These are phyloP conservation scores for Stachybotrys chartarum DNA, from an alignment of 2,329 filamentous ascomycete genomes.

Conservation along the genomic window DNA sequence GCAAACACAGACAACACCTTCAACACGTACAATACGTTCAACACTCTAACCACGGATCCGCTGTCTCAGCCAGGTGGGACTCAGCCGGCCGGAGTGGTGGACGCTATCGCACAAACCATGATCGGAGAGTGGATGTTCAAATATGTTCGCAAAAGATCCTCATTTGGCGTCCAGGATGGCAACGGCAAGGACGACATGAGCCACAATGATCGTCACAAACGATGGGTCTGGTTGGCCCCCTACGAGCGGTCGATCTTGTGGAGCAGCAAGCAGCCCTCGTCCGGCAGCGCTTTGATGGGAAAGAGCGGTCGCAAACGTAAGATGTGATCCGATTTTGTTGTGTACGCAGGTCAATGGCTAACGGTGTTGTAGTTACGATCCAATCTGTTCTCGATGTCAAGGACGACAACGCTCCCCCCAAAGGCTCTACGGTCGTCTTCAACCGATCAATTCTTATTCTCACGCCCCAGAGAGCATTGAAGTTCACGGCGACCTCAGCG, in stretches of 20 bases:
- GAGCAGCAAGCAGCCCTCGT: constrained; percentile 95
- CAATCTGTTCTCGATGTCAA: constrained; percentile 97
- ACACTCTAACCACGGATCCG: constrained; percentile 20
- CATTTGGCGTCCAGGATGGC: constrained; percentile 72
- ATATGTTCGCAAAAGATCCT: constrained; percentile 80
- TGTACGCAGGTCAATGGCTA: constrained; percentile 15
- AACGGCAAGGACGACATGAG: constrained; percentile 57
- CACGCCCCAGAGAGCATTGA: constrained; percentile 86
- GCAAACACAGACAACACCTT: constrained; percentile 50
- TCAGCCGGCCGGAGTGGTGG: constrained; percentile 75
- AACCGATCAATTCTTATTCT: constrained; percentile 92
- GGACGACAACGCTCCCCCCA: constrained; percentile 82
- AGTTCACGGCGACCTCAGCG: constrained; percentile 78
- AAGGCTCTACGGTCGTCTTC: constrained; percentile 60
- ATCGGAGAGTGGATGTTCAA: constrained; percentile 97
- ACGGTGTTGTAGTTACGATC: constrained; percentile 62
- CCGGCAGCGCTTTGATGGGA: constrained; percentile 79
- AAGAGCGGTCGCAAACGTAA: constrained; percentile 92
- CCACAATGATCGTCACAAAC: constrained; percentile 77
- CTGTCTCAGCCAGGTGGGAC: constrained; percentile 47
- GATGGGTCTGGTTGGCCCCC: constrained; percentile 97
- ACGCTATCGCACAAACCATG: constrained; percentile 97
- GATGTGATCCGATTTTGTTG: constrained; percentile 15
- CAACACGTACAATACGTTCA: neutral
- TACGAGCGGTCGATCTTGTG: constrained; percentile 95